Base-by-base conservation (phyloP, 805 yeast species). In the Candida sphagnicola region DNA sequence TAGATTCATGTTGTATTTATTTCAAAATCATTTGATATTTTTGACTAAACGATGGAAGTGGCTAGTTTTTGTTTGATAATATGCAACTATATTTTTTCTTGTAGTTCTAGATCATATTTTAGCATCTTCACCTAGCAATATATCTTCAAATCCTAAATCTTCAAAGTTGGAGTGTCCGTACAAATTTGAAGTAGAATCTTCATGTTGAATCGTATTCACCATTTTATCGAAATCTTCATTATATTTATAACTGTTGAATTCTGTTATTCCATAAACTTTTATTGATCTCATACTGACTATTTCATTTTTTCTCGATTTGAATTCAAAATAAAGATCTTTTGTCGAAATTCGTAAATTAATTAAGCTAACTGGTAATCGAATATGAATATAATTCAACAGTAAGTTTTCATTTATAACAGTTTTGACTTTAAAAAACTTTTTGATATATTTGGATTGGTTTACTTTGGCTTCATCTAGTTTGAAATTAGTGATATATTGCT, bases 281-380 rank as follows among this genome's bases (percentile, higher is more conserved):
- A 61, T 28, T 16, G 48, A 48, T 17, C 37, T 47, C 28, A 61
- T 34, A n/a, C 48, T 47, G 8, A 47, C 37, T 8, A 18, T 21
- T 10, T 34, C 18, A 2, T 35, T 39, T 6, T 48, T 40, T 11
- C 37, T 23, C 12, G 34, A 36, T 16, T 25, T 44, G 31, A 63
- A 41, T 35, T 61, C 60, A 16, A 67, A 18, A 46, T 58, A 67
- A 10, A 68, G 37, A 41, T 67, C 74, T 25, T 52, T 49, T 5
- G 50, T 46, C 8, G 63, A 56, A 19, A 67, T 47, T 33, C 53
- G 50, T 42, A 61, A 44, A 43, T 65, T 65, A 8, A 67, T 48
- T 24, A 67, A 39, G 35, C 61, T 57, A 5, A 49, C 49, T 2
- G 73, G 72, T 5, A 68, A 34, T 40, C 53, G 54, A 10, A 68